Conservation (phyloP, 1,139 yeast species). For the Nadsonia commutata region DNA sequence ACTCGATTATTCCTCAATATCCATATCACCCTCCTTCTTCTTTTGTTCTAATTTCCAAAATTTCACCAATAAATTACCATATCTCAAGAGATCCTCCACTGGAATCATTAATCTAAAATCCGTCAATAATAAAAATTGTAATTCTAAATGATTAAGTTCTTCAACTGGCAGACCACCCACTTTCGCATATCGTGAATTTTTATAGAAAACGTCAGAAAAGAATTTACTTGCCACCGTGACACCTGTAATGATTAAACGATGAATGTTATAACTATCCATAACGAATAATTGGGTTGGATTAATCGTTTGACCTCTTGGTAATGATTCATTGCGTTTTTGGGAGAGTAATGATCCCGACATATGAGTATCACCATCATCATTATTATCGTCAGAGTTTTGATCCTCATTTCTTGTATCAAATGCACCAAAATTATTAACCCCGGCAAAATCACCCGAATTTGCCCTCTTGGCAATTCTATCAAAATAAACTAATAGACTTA, state of each 20-base stretch:
- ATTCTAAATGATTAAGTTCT: conserved; percentile 81
- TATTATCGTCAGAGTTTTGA: conserved; percentile 7
- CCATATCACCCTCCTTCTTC: conserved; percentile 6
- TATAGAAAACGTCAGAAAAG: conserved; percentile 90
- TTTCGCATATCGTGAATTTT: conserved; percentile 89
- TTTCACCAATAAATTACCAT: conserved; percentile 71
- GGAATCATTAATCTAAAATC: conserved; percentile 82
- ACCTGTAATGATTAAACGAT: conserved; percentile 87
- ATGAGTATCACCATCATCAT: conserved; percentile 11
- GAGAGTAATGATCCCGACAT: neutral
- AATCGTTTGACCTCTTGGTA: conserved; percentile 1
- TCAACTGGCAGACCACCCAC: conserved; percentile 95
- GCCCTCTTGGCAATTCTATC: conserved; percentile 89
- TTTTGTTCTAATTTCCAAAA: conserved; percentile 64
- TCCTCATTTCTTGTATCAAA: neutral
- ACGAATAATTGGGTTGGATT: conserved; percentile 49
- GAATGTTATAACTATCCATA: conserved; percentile 92
- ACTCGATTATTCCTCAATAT: neutral
- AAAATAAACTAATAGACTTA: conserved; percentile 79
- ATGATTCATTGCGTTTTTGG: neutral
- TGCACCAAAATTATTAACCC: neutral
- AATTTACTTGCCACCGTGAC: conserved; percentile 92
- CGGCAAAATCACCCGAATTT: conserved; percentile 32
- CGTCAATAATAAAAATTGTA: conserved; percentile 70
- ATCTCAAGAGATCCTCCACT: conserved; percentile 79